These are phyloP conservation scores for Fusarium sp. DNA, from an alignment of 2,329 filamentous ascomycete genomes.

Conservation along the genomic window DNA sequence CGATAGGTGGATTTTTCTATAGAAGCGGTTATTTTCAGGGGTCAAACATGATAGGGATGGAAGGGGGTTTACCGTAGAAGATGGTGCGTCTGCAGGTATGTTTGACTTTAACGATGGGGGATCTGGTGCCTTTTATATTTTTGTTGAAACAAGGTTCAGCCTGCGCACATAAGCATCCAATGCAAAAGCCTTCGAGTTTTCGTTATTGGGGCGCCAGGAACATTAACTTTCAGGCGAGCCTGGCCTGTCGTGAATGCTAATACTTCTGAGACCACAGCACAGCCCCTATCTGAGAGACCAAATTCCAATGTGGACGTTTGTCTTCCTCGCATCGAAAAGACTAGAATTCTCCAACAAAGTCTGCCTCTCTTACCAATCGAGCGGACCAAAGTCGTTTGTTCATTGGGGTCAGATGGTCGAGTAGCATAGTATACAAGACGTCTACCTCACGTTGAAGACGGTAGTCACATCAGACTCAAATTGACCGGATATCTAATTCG, in stretches of 20 bases:
- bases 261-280: background rate
- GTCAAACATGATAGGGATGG: background rate
- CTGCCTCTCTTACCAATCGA: background rate
- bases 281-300: background rate
- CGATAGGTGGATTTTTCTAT: background rate
- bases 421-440: background rate
- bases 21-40: background rate
- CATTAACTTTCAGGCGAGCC: background rate
- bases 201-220: background rate
- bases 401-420: background rate
- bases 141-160: background rate
- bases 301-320: background rate
- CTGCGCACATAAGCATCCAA: no score
- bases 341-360: background rate
- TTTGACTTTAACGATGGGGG: background rate
- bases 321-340: background rate
- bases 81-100: background rate
- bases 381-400: background rate
- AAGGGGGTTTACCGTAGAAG: background rate
- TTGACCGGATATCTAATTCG: slow-evolving; percentile 39
- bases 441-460: background rate
- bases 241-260: background rate
- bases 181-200: background rate
- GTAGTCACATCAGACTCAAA: background rate
- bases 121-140: background rate